These are phyloP conservation scores for Tuber indicum DNA, from an alignment of 495 filamentous ascomycete species.

Conservation along the genomic window DNA sequence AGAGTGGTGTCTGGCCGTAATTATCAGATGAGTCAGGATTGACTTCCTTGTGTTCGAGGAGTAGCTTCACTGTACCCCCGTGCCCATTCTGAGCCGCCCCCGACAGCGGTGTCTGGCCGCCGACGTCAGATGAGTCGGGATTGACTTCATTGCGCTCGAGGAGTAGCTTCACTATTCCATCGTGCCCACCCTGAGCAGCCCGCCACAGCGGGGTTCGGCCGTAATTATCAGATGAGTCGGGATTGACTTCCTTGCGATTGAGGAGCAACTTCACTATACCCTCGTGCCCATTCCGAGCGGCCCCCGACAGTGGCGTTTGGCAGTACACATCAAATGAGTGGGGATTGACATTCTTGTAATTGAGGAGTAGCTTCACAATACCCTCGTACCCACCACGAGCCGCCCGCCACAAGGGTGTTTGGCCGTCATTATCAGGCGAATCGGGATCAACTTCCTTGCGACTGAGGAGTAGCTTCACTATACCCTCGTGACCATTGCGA, in stretches of 20 bases:
- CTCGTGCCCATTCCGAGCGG: neutral
- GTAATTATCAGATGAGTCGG: neutral
- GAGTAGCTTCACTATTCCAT: neutral
- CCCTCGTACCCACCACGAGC: too few relatives aligned
- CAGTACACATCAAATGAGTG: too few relatives aligned
- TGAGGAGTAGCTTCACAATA: too few relatives aligned
- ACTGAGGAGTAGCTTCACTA: too few relatives aligned
- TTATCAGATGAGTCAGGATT: neutral
- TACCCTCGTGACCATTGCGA: too few relatives aligned
- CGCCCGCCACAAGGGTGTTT: too few relatives aligned
- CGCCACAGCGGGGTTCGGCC: neutral
- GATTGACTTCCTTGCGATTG: neutral
- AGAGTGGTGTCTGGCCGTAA: neutral
- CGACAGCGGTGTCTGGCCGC: constrained; percentile 17
- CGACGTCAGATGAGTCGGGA: constrained; percentile 17
- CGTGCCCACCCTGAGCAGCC: neutral
- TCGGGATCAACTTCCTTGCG: too few relatives aligned
- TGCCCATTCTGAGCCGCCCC: constrained; percentile 25
- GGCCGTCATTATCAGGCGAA: too few relatives aligned
- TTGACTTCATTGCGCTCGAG: neutral
- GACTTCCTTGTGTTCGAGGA: constrained; percentile 1
- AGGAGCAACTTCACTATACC: neutral
- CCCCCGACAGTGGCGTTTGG: too few relatives aligned
- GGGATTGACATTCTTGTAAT: too few relatives aligned
- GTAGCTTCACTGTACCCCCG: constrained; percentile 3